Evolutionary conservation across 768 basidiomycete genomes (phyloP).

Genomic region (Punctularia strigosozonata): DNA sequence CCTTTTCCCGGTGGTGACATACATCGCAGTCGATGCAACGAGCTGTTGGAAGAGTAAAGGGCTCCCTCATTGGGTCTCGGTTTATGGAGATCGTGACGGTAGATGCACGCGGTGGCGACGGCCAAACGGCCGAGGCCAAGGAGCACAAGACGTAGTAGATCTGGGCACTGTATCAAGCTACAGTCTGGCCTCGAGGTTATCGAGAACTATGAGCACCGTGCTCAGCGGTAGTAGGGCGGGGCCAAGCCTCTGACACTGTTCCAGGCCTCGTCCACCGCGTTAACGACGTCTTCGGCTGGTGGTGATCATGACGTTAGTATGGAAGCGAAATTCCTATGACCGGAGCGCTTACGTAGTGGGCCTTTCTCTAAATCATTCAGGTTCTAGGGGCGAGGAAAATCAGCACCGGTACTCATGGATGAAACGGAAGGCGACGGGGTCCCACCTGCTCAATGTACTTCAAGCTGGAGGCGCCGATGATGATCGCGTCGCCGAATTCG

Average conservation of each 20-base stretch:
- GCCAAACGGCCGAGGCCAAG: too few species aligned
- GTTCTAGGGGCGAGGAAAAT: conserved; percentile 25
- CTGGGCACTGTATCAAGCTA: too few species aligned
- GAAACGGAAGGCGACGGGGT: not conserved
- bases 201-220: too few species aligned
- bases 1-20: too few species aligned
- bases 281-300: conserved; percentile 40
- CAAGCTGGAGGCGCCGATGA: conserved; percentile 53
- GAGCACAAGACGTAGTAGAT: too few species aligned
- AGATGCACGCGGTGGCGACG: too few species aligned
- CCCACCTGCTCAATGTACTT: conserved; percentile 41
- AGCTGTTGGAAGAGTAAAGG: too few species aligned
- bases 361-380: conserved; percentile 42
- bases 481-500: conserved; percentile 36
- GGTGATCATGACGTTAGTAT: not conserved
- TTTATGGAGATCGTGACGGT: too few species aligned
- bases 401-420: not conserved
- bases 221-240: conserved; percentile 9
- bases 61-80: too few species aligned
- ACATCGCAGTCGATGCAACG: too few species aligned
- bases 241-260: conserved; percentile 26
- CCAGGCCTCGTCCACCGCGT: conserved; percentile 42
- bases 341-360: conserved; percentile 34
- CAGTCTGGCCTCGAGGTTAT: too few species aligned
- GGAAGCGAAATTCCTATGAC: too few species aligned